Base-by-base conservation (phyloP, 331 rosid species). In the Dryas integrifolia region DNA sequence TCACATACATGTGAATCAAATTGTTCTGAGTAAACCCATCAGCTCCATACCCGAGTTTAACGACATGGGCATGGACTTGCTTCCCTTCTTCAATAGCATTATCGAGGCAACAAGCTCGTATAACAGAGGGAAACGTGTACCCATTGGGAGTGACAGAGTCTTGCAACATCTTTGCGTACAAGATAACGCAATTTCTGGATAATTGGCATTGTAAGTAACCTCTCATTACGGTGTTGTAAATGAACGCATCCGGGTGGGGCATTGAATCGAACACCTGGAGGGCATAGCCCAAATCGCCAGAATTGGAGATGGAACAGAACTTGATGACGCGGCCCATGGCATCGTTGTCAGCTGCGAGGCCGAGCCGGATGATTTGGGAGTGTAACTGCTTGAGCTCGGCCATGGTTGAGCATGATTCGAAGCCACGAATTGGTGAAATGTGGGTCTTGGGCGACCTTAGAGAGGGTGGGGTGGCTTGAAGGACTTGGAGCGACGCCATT, bases 51-150 rank as follows among this genome's bases (percentile, higher is more conserved):
- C 89, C 94, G 53, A 81, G 79, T 58, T 90, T 90, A 14, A 86
- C 2, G 44, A 86, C 74, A 73, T 90, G 94, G 39, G 90, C 87
- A 70, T 88, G 94, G 5, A 85, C 47, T 77, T 90, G 94, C 59
- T 72, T 78, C 1, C 84, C 79, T 70, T 78, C 80, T 13, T 26
- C 57, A 35, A 76, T 1, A 13, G 84, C 76, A 35, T 59, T 39
- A 56, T 50, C 64, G 24, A 52, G 21, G 58, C 79, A 71, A 49
- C 88, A 86, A 11, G 94, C 75, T 43, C 85, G 79, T 47, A 86
- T 46, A 30, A 85, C 72, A 26, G 85, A 53, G 16, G 96, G 96
- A 62, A 88, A 86, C 16, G 92, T 86, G 58, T 70, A 88, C 6
- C 44, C 13, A 58, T 90, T 90, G 53, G 94, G 94, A 9, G 55